Evolutionary conservation across 129 eudicot genomes (phyloP).

Genomic region (Helichrysum umbraculigerum): DNA sequence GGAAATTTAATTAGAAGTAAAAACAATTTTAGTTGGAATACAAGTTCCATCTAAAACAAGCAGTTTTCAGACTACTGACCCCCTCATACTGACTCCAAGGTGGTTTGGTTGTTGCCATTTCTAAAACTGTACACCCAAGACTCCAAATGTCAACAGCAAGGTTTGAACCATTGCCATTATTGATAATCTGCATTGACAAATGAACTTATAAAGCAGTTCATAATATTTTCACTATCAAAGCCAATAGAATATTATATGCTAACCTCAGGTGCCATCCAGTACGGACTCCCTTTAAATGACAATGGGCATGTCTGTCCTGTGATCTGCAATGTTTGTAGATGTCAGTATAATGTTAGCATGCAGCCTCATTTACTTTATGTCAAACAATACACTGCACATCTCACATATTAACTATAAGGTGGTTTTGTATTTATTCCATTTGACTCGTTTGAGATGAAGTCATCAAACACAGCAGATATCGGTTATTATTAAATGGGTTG

Average conservation of each 20-base stretch:
- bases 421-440: not conserved
- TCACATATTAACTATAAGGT: not conserved
- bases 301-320: slow-evolving; percentile 83
- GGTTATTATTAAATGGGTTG: not conserved
- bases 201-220: not conserved
- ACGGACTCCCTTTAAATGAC: slow-evolving; percentile 94
- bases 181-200: slow-evolving; percentile 61
- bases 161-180: slow-evolving; percentile 69
- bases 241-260: slow-evolving; percentile 8
- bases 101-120: slow-evolving; percentile 98
- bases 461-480: not conserved
- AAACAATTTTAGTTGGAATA: slow-evolving; percentile 3
- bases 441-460: not conserved
- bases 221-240: not conserved
- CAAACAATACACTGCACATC: not conserved
- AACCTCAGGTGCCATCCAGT: slow-evolving; percentile 99
- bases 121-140: slow-evolving; percentile 96
- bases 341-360: not conserved
- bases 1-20: not conserved
- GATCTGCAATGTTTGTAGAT: slow-evolving; percentile 51
- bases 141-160: slow-evolving; percentile 99
- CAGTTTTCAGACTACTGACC: slow-evolving; percentile 51
- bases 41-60: not conserved
- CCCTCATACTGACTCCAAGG: slow-evolving; percentile 99
- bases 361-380: slow-evolving; percentile 8